Evolutionary conservation across 2,329 filamentous ascomycete genomes (phyloP), one percentile per base, ranked within the genome.

Genomic region (Calonectria hawksworthii): DNA sequence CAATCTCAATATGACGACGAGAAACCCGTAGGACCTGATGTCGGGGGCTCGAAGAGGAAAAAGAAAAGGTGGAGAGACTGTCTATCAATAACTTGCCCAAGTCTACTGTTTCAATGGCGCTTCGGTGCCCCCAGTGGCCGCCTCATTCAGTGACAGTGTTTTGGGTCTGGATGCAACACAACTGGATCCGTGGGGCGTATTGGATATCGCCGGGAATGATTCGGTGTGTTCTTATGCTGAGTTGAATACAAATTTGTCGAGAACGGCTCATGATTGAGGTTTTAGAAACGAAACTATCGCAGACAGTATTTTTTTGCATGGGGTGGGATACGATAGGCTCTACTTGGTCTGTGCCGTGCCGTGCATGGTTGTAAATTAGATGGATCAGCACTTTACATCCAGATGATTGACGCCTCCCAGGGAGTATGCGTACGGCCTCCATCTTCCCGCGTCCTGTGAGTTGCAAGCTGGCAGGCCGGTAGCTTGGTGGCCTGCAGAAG

Each of bases 231-330:
- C n/a, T 41, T 23, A 8, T 7, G n/a, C 26, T 41, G 56, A 61
- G 21, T 32, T 11, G 51, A 64, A 65, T 70, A 44, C 68, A 70
- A 70, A 26, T 18, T 34, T 50, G 59, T 54, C 59, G 18, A 50
- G n/a, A 70, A 30, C 44, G 47, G 50, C 21, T 9, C 41, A 54
- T 64, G 32, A 26, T 26, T 18, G n/a, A 30, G 51, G 26, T 32
- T 44, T 65, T 66, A 51, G 38, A 47, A 11, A 32, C 13, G 51
- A 14, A 59, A 30, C 32, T 47, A 34, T 70, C 30, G 36, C 13
- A 28, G 41, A 7, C 41, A 47, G 41, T 47, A 47, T 47, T 47
- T 47, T 47, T 47, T 44, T 59, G 51, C 38, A 38, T 56, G 50
- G 69, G 38, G 26, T 30, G 50, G 14, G n/a, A 34, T 28, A 7